Percentiles rank a stretch among this genome's conserved stretches.
These are phyloP conservation scores for Spergularia bocconei DNA, from an alignment of 148 eudicot genomes.

Conservation along the genomic window DNA sequence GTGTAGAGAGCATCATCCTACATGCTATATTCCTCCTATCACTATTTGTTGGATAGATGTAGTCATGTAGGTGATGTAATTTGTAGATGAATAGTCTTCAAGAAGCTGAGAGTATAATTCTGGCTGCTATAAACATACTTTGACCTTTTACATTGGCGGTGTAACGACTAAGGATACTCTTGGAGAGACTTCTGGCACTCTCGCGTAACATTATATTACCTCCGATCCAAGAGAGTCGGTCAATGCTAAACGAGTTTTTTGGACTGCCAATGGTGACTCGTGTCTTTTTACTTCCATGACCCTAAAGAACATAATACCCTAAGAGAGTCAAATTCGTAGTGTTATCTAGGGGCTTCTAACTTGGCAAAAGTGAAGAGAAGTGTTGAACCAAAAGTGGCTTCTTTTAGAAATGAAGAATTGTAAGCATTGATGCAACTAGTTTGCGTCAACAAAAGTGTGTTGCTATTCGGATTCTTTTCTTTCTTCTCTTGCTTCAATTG, in stretches of 20 bases:
- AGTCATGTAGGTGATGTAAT: neutral
- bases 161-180: too few relatives aligned
- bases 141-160: too few relatives aligned
- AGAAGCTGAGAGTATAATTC: too few relatives aligned
- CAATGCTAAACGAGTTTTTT: too few relatives aligned
- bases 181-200: too few relatives aligned
- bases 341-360: neutral
- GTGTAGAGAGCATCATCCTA: neutral
- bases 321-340: neutral
- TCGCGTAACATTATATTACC: too few relatives aligned
- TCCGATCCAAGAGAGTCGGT: too few relatives aligned
- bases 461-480: neutral
- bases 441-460: neutral
- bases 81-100: neutral
- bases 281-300: neutral
- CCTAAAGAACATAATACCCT: neutral
- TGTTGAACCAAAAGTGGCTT: neutral
- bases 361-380: neutral
- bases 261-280: too few relatives aligned
- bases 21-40: neutral
- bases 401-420: neutral
- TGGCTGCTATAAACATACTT: too few relatives aligned
- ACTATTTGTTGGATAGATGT: neutral
- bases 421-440: neutral
- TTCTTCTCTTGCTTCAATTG: slow-evolving; percentile 6